Evolutionary conservation across 2,329 filamentous ascomycete species (phyloP), one percentile per base, ranked within the genome.

Genomic region (Grosmannia clavigera): DNA sequence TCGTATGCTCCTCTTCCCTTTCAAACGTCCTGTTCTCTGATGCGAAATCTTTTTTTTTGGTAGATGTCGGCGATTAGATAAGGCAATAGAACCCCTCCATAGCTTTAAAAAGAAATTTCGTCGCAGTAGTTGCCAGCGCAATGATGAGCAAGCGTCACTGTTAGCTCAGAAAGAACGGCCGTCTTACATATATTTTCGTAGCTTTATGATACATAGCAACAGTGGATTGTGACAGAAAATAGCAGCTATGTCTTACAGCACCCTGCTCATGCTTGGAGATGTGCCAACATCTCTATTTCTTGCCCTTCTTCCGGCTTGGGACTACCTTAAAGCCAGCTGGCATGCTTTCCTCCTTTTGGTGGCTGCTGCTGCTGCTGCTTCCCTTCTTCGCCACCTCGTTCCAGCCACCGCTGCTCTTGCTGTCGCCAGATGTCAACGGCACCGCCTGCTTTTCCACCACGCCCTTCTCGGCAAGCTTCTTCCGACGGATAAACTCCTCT

Each of bases 371-470:
- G 40, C 80, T 79, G 63, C 76, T 78, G 56, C 71, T 70, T 56
- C 88, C 87, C 79, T 96, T 96, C 85, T 97, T 97, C 1, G 94
- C 94, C 58, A 99, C 94, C 75, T 97, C 94, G 67, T 81, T 96
- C 94, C 94, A 99, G 25, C 92, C 92, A 60, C 88, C 85, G 31
- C 78, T 75, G 31, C 74, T 68, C 57, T 73, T 76, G 65, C 74
- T 76, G 52, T 73, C 72, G 64, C 76, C 51, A 6, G 55, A n/a
- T 6, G 63, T 10, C 2, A 58, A 12, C 14, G 54, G 40, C 16
- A 35, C 78, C 19, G 83, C 79, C 67, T 89, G 86, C 71, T 91
- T 88, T 22, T 95, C 79, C 1, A 72, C 64, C 50, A 96, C 82
- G 48, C 94, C 94, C 76, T 92, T 94, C 66, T 97, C 92, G 0